Evolutionary conservation across 371 early-diverging fungal genomes (phyloP).

Genomic region (Capillidium rhysosporum): DNA sequence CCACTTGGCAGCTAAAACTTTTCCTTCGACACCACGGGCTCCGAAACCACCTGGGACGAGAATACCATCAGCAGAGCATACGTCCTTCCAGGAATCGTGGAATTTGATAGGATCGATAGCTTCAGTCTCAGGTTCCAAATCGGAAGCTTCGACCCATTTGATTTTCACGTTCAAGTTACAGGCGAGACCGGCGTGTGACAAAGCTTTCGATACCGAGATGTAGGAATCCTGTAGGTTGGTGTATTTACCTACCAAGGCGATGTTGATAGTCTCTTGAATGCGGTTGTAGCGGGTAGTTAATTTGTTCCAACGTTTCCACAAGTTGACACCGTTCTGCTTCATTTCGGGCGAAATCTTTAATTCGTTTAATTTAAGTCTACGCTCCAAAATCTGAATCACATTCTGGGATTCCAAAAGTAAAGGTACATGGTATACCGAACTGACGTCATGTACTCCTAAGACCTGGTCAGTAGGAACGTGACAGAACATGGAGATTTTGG

Average conservation of each 20-base stretch:
- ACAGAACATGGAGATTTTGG: conserved; percentile 97
- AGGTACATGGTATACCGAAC: conserved; percentile 93
- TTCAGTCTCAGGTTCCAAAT: conserved; percentile 59
- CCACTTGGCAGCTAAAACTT: conserved; percentile 91
- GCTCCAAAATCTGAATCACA: conserved; percentile 54
- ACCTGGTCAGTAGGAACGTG: conserved; percentile 80
- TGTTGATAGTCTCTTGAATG: conserved; percentile 65
- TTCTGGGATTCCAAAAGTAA: conserved; percentile 72
- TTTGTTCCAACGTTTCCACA: conserved; percentile 69
- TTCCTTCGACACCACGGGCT: conserved; percentile 91
- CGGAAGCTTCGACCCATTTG: conserved; percentile 87
- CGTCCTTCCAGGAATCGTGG: conserved; percentile 80
- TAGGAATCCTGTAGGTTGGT: conserved; percentile 90
- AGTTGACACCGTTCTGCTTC: conserved; percentile 28
- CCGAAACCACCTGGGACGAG: conserved; percentile 99
- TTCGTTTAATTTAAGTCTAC: conserved; percentile 53
- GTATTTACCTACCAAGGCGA: conserved; percentile 95
- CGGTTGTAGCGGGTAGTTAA: conserved; percentile 56
- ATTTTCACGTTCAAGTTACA: conserved; percentile 66
- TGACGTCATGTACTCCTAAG: conserved; percentile 87
- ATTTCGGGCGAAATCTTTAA: conserved; percentile 26
- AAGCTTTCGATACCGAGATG: conserved; percentile 87
- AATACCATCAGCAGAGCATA: conserved; percentile 83
- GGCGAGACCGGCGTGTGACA: conserved; percentile 81
- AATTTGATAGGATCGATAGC: conserved; percentile 66